These are phyloP conservation scores for Metschnikowia rubicola DNA, from an alignment of 805 yeast genomes.

Conservation along the genomic window DNA sequence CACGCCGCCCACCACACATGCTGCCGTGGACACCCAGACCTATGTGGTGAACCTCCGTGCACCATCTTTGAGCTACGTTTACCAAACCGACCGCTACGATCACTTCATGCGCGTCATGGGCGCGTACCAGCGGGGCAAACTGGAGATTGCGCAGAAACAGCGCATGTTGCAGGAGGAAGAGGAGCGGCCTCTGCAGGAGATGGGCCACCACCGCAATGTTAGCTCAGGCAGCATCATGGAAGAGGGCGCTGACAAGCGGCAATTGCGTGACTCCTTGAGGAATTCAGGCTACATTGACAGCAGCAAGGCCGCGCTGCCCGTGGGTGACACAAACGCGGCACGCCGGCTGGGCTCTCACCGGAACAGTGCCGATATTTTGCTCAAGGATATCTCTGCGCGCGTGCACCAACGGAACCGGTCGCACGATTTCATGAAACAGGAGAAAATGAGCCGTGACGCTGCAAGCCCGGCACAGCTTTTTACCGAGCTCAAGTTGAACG, in stretches of 20 bases:
- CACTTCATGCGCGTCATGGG: slow-evolving; percentile 53
- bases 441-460: slow-evolving; percentile 7
- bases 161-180: slow-evolving; percentile 22
- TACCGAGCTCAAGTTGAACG: slow-evolving; percentile 49
- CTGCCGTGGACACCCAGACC: slow-evolving; percentile 22
- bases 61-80: slow-evolving; percentile 50
- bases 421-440: slow-evolving; percentile 35
- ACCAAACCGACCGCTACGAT: slow-evolving; percentile 57
- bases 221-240: slow-evolving; percentile 19
- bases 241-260: slow-evolving; percentile 33
- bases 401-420: slow-evolving; percentile 60
- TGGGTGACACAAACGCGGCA: slow-evolving; percentile 7
- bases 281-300: slow-evolving; percentile 48
- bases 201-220: slow-evolving; percentile 11
- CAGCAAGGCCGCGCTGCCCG: slow-evolving; percentile 6
- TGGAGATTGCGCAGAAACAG: slow-evolving; percentile 41
- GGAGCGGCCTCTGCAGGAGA: slow-evolving; percentile 5
- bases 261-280: slow-evolving; percentile 42
- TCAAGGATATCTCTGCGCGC: slow-evolving; percentile 58
- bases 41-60: slow-evolving; percentile 46
- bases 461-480: slow-evolving; percentile 27
- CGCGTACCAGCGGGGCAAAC: slow-evolving; percentile 58
- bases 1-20: slow-evolving; percentile 19
- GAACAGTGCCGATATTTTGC: slow-evolving; percentile 37
- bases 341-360: slow-evolving; percentile 20